These are phyloP conservation scores for Spiraea crenata DNA, from an alignment of 331 rosid genomes.

Conservation along the genomic window DNA sequence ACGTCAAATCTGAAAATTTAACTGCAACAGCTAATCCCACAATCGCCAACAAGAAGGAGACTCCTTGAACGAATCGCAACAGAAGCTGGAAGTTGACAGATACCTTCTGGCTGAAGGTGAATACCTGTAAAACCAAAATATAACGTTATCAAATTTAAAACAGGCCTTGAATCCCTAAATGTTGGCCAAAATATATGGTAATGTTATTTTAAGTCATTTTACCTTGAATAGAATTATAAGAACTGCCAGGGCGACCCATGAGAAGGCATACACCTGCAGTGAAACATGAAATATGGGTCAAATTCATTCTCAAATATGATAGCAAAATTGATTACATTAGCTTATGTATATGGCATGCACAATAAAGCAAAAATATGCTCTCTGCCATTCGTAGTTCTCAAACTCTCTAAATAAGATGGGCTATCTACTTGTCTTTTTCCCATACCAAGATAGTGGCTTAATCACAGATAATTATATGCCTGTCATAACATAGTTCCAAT, in stretches of 20 bases:
- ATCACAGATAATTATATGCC: neutral
- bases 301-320: neutral
- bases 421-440: no score
- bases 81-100: conserved; percentile 90
- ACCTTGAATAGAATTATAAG: conserved; percentile 95
- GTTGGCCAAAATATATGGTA: neutral
- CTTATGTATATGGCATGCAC: neutral
- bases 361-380: conserved; percentile 3
- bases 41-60: conserved; percentile 69
- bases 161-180: conserved; percentile 12
- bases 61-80: conserved; percentile 90
- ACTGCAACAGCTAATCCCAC: conserved; percentile 77
- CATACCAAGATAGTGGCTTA: neutral
- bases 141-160: conserved; percentile 25
- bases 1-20: conserved; percentile 45
- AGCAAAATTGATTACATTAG: neutral
- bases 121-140: conserved; percentile 54
- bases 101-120: conserved; percentile 93
- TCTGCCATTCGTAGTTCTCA: no score
- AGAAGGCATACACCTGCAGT: conserved; percentile 74
- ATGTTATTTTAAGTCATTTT: neutral
- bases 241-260: conserved; percentile 77
- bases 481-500: neutral
- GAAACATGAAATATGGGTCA: conserved; percentile 18
- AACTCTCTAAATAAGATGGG: no score